These are phyloP conservation scores for Solanum acaule DNA, from an alignment of 257 asterid species.

Conservation along the genomic window DNA sequence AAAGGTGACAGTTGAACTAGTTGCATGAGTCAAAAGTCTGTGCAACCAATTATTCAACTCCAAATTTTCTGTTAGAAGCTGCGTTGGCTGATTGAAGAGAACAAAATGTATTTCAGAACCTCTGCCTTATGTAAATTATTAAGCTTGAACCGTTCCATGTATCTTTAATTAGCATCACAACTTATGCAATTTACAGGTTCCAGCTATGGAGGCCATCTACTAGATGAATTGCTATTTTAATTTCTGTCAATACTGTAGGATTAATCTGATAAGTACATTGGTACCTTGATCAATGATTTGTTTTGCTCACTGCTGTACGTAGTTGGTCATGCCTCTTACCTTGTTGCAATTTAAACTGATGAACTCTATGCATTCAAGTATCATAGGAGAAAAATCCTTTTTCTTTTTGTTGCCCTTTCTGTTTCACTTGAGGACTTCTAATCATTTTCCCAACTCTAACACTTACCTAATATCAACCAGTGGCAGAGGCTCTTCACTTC, in stretches of 20 bases:
- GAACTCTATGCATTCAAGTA: background rate
- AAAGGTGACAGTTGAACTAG: background rate
- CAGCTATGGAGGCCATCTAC: background rate
- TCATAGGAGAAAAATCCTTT: background rate
- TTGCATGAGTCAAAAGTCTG: background rate
- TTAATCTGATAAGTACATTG: background rate
- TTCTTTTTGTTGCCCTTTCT: background rate
- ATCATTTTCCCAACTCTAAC: background rate
- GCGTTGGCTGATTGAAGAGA: background rate
- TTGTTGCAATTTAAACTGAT: background rate
- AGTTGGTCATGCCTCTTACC: background rate
- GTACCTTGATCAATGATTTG: background rate
- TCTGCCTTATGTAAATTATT: background rate
- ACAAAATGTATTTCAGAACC: background rate
- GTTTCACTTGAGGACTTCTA: background rate
- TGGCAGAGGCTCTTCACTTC: background rate
- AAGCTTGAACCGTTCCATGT: background rate
- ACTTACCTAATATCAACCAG: background rate
- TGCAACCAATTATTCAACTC: background rate
- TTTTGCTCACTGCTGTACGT: background rate
- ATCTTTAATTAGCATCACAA: background rate
- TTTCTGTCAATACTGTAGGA: background rate
- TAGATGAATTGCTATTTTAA: background rate
- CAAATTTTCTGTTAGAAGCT: background rate
- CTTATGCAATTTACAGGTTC: background rate